Conservation (phyloP, 2,329 filamentous ascomycete genomes). For the Pestalotiopsis sp. region DNA sequence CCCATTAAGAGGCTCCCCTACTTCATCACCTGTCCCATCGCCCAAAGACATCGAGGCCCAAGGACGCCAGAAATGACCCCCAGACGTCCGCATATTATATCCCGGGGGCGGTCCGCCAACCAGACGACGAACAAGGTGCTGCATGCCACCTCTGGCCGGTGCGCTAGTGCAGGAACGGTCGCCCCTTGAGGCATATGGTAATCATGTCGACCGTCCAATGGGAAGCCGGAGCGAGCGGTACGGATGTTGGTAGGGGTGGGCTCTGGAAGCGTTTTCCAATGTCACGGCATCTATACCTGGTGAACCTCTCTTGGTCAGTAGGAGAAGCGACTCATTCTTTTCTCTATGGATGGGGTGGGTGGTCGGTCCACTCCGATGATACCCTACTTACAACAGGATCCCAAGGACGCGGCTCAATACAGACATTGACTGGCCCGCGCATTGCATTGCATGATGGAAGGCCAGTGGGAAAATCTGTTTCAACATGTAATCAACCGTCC, state of each 20-base stretch:
- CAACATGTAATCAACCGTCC: background rate
- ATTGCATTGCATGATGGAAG: background rate
- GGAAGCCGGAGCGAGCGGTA: background rate
- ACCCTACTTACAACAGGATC: background rate
- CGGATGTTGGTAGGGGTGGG: background rate
- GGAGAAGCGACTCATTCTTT: background rate
- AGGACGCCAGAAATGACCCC: background rate
- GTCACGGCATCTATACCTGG: slow-evolving; percentile 7
- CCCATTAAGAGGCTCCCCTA: slow-evolving; percentile 6
- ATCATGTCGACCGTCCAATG: slow-evolving; percentile 7
- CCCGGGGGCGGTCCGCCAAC: background rate
- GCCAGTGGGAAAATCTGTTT: background rate
- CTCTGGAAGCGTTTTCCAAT: background rate
- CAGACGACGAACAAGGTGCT: background rate
- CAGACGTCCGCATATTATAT: background rate
- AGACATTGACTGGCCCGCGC: background rate
- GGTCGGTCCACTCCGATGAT: background rate
- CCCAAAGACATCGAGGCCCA: background rate
- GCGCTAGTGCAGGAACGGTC: slow-evolving; percentile 10
- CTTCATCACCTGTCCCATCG: background rate
- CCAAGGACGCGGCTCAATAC: background rate
- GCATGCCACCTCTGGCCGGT: background rate
- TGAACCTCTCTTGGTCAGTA: slow-evolving; percentile 4
- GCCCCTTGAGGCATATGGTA: slow-evolving; percentile 1
- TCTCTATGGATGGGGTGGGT: background rate